Evolutionary conservation across 768 basidiomycete species (phyloP).

Genomic region (Nevesoporus exiguus): DNA sequence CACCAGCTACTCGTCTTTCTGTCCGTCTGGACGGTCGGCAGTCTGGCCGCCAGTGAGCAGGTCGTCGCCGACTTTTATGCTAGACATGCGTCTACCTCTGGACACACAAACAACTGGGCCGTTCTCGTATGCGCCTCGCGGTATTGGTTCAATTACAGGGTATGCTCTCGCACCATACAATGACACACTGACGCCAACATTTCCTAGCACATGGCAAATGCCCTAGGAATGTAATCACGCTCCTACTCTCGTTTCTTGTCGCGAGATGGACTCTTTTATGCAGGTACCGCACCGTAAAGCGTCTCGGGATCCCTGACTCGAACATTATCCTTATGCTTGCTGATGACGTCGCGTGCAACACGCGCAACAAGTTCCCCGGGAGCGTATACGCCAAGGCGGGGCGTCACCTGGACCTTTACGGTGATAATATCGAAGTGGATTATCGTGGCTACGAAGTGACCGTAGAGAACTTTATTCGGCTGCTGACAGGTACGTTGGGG

Average conservation of each 20-base stretch:
- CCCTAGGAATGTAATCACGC: constrained; percentile 84
- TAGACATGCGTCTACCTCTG: constrained; percentile 34
- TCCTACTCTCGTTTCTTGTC: not conserved
- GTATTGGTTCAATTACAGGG: constrained; percentile 99
- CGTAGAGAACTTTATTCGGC: constrained; percentile 91
- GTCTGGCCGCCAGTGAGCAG: constrained; percentile 31
- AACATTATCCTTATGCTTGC: constrained; percentile 99
- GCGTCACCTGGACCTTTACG: constrained; percentile 83
- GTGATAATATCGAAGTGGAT: constrained; percentile 96
- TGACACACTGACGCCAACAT: not conserved
- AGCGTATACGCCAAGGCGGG: constrained; percentile 90
- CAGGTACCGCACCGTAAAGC: constrained; percentile 98
- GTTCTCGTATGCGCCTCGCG: constrained; percentile 91
- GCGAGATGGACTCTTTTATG: constrained; percentile 1
- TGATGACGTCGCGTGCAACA: constrained; percentile 92
- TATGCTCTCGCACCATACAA: constrained; percentile 36
- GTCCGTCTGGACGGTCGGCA: constrained; percentile 33
- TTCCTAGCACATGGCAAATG: constrained; percentile 95
- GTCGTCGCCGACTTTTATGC: constrained; percentile 47
- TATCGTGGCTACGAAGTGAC: constrained; percentile 98
- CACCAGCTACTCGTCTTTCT: constrained; percentile 34
- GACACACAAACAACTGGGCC: constrained; percentile 98
- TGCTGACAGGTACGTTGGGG: constrained; percentile 73
- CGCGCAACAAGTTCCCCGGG: constrained; percentile 88
- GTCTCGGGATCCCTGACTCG: constrained; percentile 95